Base-by-base conservation (phyloP, 352 stramenopile species). In the Pythium plurisporium region DNA sequence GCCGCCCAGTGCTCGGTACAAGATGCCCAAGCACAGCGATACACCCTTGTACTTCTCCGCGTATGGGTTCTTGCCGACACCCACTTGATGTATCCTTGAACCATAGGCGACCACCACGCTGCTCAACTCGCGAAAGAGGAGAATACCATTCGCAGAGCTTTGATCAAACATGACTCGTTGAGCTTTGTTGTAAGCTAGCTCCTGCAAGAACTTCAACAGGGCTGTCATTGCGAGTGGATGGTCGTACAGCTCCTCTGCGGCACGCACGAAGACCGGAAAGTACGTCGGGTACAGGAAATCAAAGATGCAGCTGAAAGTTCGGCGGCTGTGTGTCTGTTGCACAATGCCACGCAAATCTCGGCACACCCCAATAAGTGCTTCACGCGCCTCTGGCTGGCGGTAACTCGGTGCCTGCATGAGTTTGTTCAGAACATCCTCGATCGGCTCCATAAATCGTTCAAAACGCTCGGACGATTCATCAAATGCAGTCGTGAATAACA, bases 121-220 rank as follows among this genome's bases (percentile, higher is more conserved):
- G 66, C 93, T 98, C 15, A 97, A 89, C 52, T 97, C 88, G 10
- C 95, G 90, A 66, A 99, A 99, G 9, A 99, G 80, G 53, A 99
- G 70, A 58, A 99, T 99, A 15, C 97, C 97, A 69, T 98, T 99
- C 9, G 96, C 93, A 55, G 87, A 98, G 65, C 90, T 98, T 66
- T 98, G 94, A 64, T 98, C 96, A 65, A 99, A 99, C 55, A 97
- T 98, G 20, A 99, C 93, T 43, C 97, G 90, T 68, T 99, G 97
- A 1, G 91, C 92, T 63, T 98, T 98, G 70, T 96, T 96, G 74
- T 94, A 93, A 14, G 85, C 85, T 20, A 97, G 67, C 71, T 99
- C 96, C 56, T 98, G 89, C 50, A 99, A 72, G 68, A 99, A 99
- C 58, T 98, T 98, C 19, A 99, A 79, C 42, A 99, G 76, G 59